These are phyloP conservation scores for Urtica urens DNA, from an alignment of 306 rosid species.

Conservation along the genomic window DNA sequence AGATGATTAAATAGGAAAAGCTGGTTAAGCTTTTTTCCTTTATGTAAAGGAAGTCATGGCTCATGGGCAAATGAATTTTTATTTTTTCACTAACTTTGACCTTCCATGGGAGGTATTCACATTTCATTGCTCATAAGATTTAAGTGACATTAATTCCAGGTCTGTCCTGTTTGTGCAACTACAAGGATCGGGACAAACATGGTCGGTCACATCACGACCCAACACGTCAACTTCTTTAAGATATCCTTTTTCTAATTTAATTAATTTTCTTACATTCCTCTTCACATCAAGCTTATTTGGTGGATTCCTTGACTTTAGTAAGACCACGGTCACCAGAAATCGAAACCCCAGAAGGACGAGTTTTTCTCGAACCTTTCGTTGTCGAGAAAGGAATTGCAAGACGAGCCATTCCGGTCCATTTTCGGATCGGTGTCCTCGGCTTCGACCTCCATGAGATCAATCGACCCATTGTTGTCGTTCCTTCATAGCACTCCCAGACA, in stretches of 20 bases:
- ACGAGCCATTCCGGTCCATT: conserved; percentile 25
- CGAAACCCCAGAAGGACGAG: conserved; percentile 32
- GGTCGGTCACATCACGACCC: conserved; percentile 52
- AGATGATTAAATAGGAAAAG: no score
- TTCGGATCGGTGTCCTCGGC: conserved; percentile 18
- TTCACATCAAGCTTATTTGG: conserved; percentile 1
- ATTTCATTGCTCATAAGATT: no score
- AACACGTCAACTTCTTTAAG: conserved; percentile 40
- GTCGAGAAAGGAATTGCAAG: conserved; percentile 33
- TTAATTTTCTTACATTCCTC: not conserved
- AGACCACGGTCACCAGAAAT: conserved; percentile 42
- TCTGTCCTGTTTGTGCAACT: conserved; percentile 59
- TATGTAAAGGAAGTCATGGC: no score
- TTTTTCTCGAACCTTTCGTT: conserved; percentile 26
- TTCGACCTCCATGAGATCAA: conserved; percentile 39
- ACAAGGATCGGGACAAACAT: conserved; percentile 37
- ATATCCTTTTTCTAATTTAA: conserved; percentile 47
- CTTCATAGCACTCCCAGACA: conserved; percentile 21
- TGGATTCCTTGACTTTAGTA: conserved; percentile 41
- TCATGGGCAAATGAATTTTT: no score
- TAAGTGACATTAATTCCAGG: conserved; percentile 31
- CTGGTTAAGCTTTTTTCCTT: no score
- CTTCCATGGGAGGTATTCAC: no score
- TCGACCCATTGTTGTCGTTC: conserved; percentile 50
- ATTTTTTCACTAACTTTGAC: no score